Evolutionary conservation across 2,329 filamentous ascomycete species (phyloP).

Genomic region (Trichoderma sp.): DNA sequence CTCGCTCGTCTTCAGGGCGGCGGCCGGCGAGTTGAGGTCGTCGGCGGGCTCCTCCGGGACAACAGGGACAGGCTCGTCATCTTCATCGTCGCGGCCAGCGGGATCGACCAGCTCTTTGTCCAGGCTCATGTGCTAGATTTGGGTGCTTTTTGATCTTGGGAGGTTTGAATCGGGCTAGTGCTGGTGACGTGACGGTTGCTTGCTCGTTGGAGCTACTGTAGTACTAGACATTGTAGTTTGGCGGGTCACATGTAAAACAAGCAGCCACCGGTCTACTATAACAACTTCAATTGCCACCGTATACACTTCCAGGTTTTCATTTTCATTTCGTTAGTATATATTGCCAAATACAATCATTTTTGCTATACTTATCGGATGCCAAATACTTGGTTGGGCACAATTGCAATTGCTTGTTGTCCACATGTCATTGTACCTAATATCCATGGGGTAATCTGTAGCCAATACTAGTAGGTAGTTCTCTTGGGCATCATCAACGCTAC

Average conservation of each 20-base stretch:
- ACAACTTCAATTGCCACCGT: background rate
- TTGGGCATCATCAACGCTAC: background rate
- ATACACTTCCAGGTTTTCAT: background rate
- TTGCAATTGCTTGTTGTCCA: background rate
- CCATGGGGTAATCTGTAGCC: background rate
- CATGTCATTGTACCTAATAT: background rate
- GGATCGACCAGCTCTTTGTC: conserved; percentile 13
- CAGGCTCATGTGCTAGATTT: conserved; percentile 24
- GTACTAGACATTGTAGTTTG: background rate
- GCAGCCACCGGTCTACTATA: background rate
- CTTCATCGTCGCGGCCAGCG: conserved; percentile 18
- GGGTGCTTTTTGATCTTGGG: background rate
- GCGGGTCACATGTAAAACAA: background rate
- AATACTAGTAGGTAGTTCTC: too few species aligned
- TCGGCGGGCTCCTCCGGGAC: conserved; percentile 24
- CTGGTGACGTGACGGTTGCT: background rate
- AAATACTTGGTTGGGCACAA: background rate
- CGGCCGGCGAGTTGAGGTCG: conserved; percentile 18
- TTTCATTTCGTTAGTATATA: background rate
- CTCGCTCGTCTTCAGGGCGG: conserved; percentile 40
- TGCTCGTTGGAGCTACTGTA: background rate
- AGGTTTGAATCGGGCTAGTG: background rate
- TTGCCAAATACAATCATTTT: background rate
- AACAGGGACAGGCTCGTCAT: background rate
- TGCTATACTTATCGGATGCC: background rate